phyloP scores from a whole-genome alignment of 2,329 filamentous ascomycete genomes.

The Venturia oleaginea region DNA sequence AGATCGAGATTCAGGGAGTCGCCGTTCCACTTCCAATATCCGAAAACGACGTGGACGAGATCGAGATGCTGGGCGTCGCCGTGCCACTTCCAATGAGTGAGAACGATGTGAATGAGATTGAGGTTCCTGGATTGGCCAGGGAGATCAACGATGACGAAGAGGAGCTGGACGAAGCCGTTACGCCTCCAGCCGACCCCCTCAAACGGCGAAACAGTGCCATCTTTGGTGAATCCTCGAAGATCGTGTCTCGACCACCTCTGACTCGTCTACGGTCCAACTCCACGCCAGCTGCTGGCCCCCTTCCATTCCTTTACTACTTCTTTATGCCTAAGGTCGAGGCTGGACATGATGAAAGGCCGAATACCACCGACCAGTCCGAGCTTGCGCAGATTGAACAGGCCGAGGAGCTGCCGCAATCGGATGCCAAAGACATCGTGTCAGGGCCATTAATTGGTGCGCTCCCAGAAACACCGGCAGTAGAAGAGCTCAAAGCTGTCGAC shows the following conservation, averaged over 20 bases:
- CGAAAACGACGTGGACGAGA: slow-evolving; percentile 23
- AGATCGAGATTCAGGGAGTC: slow-evolving; percentile 71
- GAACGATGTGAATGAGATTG: slow-evolving; percentile 70
- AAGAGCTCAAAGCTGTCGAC: not conserved
- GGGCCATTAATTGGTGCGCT: not conserved
- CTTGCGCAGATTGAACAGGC: not conserved
- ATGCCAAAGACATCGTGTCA: not conserved
- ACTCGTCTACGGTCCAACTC: slow-evolving; percentile 12
- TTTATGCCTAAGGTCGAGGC: not conserved
- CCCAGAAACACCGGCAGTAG: not conserved
- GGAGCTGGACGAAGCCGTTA: not conserved
- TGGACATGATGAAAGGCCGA: not conserved
- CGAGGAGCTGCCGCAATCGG: not conserved
- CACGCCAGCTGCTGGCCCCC: not conserved
- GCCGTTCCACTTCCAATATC: slow-evolving; percentile 54
- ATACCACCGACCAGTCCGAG: not conserved
- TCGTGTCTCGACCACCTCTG: not conserved
- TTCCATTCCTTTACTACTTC: slow-evolving; percentile 5
- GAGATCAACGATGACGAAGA: slow-evolving; percentile 50
- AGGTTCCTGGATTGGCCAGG: slow-evolving; percentile 61
- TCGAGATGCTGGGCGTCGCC: slow-evolving; percentile 8
- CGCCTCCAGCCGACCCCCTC: not conserved
- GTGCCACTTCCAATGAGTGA: slow-evolving; percentile 59
- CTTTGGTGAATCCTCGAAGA: not conserved
- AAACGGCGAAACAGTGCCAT: slow-evolving; percentile 5